phyloP scores from a whole-genome alignment of 2,329 filamentous ascomycete species.

The Parascedosporium putredinis region DNA sequence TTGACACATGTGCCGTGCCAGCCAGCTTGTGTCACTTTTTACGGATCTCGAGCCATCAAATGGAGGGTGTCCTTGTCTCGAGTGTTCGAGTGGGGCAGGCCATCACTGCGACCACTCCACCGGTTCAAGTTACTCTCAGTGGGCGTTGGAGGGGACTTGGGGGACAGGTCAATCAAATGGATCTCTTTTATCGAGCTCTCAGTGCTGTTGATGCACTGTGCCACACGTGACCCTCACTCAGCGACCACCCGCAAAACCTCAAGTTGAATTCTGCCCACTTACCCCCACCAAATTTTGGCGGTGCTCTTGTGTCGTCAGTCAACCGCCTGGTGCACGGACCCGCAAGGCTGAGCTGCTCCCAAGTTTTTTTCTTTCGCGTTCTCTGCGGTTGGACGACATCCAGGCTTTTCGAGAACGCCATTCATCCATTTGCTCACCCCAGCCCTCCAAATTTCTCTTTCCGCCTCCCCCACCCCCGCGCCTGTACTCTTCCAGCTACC shows the following conservation, averaged over 20 bases:
- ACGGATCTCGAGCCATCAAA: too few relatives aligned
- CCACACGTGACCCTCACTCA: not conserved
- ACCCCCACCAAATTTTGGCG: not conserved
- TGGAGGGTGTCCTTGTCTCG: too few relatives aligned
- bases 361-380: not conserved
- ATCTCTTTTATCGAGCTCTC: not conserved
- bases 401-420: not conserved
- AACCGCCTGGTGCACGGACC: not conserved
- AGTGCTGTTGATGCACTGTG: not conserved
- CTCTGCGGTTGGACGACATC: not conserved
- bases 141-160: too few relatives aligned
- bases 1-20: too few relatives aligned
- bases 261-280: not conserved
- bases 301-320: too few relatives aligned
- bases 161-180: not conserved
- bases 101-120: too few relatives aligned
- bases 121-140: too few relatives aligned
- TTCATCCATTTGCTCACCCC: conserved; percentile 12
- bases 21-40: too few relatives aligned
- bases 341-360: conserved; percentile 2
- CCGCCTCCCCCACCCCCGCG: not conserved
- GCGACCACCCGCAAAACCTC: not conserved
- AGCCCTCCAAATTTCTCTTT: conserved; percentile 2
- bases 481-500: too few relatives aligned
- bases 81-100: too few relatives aligned